phyloP scores from a whole-genome alignment of 225 moss, liverwort and hornwort genomes.

The Climacium dendroides region DNA sequence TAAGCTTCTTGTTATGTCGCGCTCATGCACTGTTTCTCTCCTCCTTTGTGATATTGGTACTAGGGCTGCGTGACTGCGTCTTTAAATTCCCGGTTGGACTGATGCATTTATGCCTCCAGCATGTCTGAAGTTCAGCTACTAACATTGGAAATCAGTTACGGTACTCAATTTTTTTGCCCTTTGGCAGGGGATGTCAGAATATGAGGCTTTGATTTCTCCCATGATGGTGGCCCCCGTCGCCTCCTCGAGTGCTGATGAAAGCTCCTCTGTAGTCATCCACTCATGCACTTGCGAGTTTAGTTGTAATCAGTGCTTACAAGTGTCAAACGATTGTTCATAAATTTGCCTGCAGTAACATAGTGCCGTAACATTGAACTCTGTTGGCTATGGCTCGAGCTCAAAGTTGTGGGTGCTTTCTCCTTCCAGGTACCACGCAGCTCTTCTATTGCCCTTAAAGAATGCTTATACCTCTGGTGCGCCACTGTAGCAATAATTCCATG shows the following conservation, averaged over 20 bases:
- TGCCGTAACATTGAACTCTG: not conserved
- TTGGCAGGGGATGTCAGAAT: not conserved
- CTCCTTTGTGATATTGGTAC: not conserved
- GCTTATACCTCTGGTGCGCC: not conserved
- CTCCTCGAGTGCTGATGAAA: not conserved
- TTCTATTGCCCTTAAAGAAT: not conserved
- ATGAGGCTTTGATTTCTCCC: not conserved
- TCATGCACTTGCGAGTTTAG: not conserved
- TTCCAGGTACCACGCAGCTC: not conserved
- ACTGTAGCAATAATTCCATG: not conserved
- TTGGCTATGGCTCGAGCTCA: not conserved
- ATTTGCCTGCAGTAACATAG: not conserved
- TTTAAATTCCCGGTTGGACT: not conserved
- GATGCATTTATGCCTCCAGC: not conserved
- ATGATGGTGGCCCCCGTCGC: not conserved
- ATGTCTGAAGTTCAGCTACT: too few species aligned
- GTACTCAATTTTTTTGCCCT: not conserved
- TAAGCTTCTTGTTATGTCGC: not conserved
- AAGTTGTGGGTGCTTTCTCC: not conserved
- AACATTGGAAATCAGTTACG: not conserved
- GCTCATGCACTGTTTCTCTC: not conserved
- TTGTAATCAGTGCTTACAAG: not conserved
- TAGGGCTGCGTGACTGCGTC: not conserved
- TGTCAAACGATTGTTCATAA: not conserved
- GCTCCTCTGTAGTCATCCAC: not conserved